Evolutionary conservation across 352 stramenopile species (phyloP).

Genomic region (Blastocystis sp.): DNA sequence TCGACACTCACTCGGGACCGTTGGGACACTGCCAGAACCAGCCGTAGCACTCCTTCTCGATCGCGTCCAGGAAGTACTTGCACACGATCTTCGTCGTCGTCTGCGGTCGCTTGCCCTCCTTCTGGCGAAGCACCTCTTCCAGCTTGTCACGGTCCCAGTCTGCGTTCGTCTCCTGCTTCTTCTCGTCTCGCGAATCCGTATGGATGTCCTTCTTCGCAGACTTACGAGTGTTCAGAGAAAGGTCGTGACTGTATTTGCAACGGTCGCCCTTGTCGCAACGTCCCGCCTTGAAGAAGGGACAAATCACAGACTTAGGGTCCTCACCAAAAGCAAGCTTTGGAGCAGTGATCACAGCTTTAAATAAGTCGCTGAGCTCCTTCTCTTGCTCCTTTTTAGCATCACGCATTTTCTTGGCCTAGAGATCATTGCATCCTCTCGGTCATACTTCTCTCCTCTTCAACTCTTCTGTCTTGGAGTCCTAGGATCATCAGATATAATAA

Average conservation of each 20-base stretch:
- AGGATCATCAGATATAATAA: constrained; percentile 47
- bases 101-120: constrained; percentile 53
- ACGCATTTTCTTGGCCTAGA: constrained; percentile 70
- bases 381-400: constrained; percentile 68
- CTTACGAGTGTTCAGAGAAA: constrained; percentile 76
- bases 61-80: constrained; percentile 81
- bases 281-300: constrained; percentile 79
- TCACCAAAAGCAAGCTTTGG: constrained; percentile 74
- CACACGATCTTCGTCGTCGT: constrained; percentile 68
- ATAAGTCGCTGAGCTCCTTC: constrained; percentile 76
- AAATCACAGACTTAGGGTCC: constrained; percentile 79
- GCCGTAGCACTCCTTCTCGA: constrained; percentile 79
- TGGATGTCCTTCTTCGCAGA: constrained; percentile 81
- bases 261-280: constrained; percentile 79
- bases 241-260: constrained; percentile 81
- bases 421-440: constrained; percentile 60
- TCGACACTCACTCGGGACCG: constrained; percentile 71
- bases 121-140: constrained; percentile 67
- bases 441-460: constrained; percentile 71
- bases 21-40: constrained; percentile 84
- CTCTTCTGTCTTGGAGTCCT: constrained; percentile 73
- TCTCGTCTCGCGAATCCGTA: constrained; percentile 74
- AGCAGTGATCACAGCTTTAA: constrained; percentile 68
- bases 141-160: constrained; percentile 79
- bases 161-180: constrained; percentile 67